Percentiles rank a stretch among this genome's conserved stretches.
phyloP scores from a whole-genome alignment of 164 flowering plant species.

The Annona cherimola region DNA sequence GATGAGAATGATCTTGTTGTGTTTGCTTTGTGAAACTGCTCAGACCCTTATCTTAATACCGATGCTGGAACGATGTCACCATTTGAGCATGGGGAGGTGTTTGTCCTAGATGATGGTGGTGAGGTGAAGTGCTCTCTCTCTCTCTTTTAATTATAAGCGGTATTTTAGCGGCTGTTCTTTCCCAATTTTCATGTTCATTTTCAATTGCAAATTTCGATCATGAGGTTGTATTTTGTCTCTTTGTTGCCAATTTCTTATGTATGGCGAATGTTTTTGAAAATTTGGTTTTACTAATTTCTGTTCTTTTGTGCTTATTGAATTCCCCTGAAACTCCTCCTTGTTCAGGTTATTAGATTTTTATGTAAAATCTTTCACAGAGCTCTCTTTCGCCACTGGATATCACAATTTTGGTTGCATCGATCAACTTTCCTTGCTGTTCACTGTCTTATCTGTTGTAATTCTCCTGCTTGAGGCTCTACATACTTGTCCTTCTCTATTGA shows the following conservation, averaged over 20 bases:
- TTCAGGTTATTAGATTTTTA: too few species aligned
- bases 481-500: neutral
- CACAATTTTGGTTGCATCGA: too few species aligned
- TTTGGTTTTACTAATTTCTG: neutral
- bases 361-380: too few species aligned
- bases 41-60: conserved; percentile 94
- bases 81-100: conserved; percentile 94
- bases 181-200: neutral
- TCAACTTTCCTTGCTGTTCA: neutral
- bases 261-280: neutral
- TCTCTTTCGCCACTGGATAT: too few species aligned
- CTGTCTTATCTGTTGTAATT: neutral
- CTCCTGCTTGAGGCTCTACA: neutral
- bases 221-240: neutral
- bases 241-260: neutral
- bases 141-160: neutral
- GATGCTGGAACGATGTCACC: conserved; percentile 99
- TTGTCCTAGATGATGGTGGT: conserved; percentile 92
- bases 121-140: conserved; percentile 48
- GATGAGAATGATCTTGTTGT: too few species aligned
- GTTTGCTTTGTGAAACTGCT: neutral
- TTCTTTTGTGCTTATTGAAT: too few species aligned
- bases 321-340: too few species aligned
- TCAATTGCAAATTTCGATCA: neutral
- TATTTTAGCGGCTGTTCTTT: neutral